phyloP scores from a whole-genome alignment of 495 filamentous ascomycete genomes.

The Tuber melanosporum region DNA sequence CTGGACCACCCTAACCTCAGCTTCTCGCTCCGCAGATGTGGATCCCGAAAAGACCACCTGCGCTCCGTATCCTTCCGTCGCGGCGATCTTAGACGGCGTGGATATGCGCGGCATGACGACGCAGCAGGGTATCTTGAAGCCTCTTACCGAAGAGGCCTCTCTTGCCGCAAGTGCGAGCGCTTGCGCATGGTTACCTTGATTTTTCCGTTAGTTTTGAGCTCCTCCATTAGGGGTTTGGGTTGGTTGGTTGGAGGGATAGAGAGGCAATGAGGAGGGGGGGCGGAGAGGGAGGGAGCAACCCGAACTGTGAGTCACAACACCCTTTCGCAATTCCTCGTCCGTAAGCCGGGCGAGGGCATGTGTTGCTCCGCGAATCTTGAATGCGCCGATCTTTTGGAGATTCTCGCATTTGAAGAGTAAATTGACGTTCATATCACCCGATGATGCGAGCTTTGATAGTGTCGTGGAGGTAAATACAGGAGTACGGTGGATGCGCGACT shows the following conservation, averaged over 20 bases:
- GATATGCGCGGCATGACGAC: conserved; percentile 88
- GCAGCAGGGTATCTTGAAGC: conserved; percentile 58
- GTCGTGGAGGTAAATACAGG: conserved; percentile 72
- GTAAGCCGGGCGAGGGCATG: conserved; percentile 74
- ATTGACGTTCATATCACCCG: conserved; percentile 56
- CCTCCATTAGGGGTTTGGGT: neutral
- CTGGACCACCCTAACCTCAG: conserved; percentile 60
- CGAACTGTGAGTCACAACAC: conserved; percentile 87
- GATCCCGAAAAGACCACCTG: conserved; percentile 75
- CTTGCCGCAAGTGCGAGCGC: conserved; percentile 81
- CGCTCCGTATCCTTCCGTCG: conserved; percentile 67
- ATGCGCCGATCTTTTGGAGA: conserved; percentile 81
- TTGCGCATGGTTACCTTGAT: conserved; percentile 85
- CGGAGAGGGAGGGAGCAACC: conserved; percentile 44
- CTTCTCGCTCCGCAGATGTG: conserved; percentile 74
- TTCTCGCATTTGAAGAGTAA: conserved; percentile 98
- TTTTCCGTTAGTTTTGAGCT: neutral
- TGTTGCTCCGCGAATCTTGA: conserved; percentile 87
- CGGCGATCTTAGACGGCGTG: conserved; percentile 77
- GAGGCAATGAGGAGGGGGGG: neutral
- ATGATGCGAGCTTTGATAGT: conserved; percentile 59
- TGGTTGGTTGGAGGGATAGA: neutral
- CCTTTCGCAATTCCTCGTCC: conserved; percentile 58
- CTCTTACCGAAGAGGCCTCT: conserved; percentile 45
- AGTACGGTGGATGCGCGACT: conserved; percentile 70